These are phyloP conservation scores for Zopfia rhizophila DNA, from an alignment of 2,329 filamentous ascomycete species.

Conservation along the genomic window DNA sequence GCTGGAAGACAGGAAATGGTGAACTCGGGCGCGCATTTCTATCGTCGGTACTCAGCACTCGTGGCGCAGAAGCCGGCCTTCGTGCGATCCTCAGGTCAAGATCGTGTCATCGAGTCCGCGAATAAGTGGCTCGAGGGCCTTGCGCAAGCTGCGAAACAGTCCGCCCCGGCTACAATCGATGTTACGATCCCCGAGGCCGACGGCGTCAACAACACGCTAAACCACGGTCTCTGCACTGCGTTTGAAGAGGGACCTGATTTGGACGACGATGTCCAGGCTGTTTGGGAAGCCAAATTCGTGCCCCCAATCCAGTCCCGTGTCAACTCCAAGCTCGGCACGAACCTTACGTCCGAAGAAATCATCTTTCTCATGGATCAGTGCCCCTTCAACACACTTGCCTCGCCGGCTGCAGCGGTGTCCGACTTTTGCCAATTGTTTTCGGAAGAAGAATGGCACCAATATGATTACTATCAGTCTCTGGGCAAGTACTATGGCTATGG, in stretches of 20 bases:
- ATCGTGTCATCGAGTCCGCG: constrained; percentile 79
- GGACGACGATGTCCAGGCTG: constrained; percentile 60
- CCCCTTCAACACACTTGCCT: constrained; percentile 80
- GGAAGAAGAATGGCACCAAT: constrained; percentile 76
- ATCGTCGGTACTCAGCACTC: constrained; percentile 74
- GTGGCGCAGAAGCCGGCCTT: constrained; percentile 71
- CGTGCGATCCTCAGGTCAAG: constrained; percentile 74
- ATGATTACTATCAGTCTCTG: constrained; percentile 83
- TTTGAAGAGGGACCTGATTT: constrained; percentile 72
- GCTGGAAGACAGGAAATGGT: constrained; percentile 77
- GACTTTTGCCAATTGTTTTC: constrained; percentile 82
- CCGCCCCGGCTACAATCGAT: constrained; percentile 54
- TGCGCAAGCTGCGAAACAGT: constrained; percentile 62
- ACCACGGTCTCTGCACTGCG: constrained; percentile 74
- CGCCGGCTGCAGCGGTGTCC: constrained; percentile 65
- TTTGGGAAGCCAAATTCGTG: constrained; percentile 73
- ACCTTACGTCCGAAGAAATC: constrained; percentile 70
- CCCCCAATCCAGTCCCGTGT: constrained; percentile 75
- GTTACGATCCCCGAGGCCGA: constrained; percentile 75
- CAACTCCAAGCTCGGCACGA: constrained; percentile 75
- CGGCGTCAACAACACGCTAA: constrained; percentile 81
- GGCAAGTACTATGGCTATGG: constrained; percentile 88
- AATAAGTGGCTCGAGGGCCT: constrained; percentile 81
- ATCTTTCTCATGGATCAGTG: constrained; percentile 88
- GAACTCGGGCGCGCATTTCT: constrained; percentile 81